Percentiles rank a stretch among this genome's conserved stretches.
phyloP scores from a whole-genome alignment of 2,329 filamentous ascomycete genomes.

The Zasmidium citrigriseum region DNA sequence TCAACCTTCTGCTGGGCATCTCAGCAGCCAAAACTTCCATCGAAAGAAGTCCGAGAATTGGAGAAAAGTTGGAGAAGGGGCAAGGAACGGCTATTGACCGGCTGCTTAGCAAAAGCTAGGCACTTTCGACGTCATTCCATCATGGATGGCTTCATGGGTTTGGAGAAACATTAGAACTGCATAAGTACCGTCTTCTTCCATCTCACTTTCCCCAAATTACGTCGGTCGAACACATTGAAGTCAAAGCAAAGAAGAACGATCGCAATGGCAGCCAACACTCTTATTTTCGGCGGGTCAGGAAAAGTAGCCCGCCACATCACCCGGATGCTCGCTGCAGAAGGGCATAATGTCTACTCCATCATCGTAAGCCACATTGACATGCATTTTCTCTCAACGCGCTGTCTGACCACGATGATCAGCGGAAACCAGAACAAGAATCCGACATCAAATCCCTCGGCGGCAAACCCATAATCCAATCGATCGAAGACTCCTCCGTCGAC shows the following conservation, averaged over 20 bases:
- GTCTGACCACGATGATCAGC: neutral
- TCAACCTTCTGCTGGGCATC: no score
- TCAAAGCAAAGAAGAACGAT: neutral
- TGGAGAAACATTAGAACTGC: no score
- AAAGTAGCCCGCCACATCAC: conserved; percentile 40
- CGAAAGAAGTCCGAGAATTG: no score
- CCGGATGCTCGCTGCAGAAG: conserved; percentile 28
- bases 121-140: neutral
- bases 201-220: no score
- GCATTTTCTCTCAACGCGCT: no score
- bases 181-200: no score
- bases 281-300: conserved; percentile 40
- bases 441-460: conserved; percentile 44
- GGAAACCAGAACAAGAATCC: conserved; percentile 31
- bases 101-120: neutral
- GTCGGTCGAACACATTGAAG: neutral
- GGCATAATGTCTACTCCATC: conserved; percentile 35
- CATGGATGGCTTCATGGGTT: no score
- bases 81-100: neutral
- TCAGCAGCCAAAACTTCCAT: no score
- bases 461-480: conserved; percentile 45
- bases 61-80: no score
- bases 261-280: conserved; percentile 22
- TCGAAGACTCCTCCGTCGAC: conserved; percentile 41
- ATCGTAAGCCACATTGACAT: conserved; percentile 37